These are phyloP conservation scores for Spergularia marina DNA, from an alignment of 148 eudicot species.

Conservation along the genomic window DNA sequence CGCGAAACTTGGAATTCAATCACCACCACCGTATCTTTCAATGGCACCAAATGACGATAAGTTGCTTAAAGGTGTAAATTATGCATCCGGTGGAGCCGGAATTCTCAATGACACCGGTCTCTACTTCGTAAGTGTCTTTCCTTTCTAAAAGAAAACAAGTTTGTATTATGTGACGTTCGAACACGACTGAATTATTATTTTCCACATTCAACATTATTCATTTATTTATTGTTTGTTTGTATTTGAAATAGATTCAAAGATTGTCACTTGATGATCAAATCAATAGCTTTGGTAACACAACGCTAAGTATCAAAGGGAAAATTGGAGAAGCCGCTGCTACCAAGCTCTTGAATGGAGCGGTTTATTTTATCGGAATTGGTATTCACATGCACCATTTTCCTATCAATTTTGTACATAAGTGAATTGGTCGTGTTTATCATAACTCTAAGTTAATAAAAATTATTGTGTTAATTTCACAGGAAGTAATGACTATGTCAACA, in stretches of 20 bases:
- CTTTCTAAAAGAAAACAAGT: too few relatives aligned
- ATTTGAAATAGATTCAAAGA: conserved; percentile 53
- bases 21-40: conserved; percentile 86
- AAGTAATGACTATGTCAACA: conserved; percentile 92
- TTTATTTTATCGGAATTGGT: conserved; percentile 81
- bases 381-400: too few relatives aligned
- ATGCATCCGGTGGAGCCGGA: conserved; percentile 97
- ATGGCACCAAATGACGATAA: conserved; percentile 53
- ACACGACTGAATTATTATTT: too few relatives aligned
- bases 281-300: conserved; percentile 54
- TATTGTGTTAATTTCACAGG: conserved; percentile 36
- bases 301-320: conserved; percentile 51
- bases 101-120: conserved; percentile 90
- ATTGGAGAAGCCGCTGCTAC: conserved; percentile 60
- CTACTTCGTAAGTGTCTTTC: conserved; percentile 54
- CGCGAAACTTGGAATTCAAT: conserved; percentile 62
- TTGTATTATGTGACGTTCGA: not conserved
- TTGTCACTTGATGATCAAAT: conserved; percentile 85
- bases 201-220: too few relatives aligned
- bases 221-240: too few relatives aligned
- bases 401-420: too few relatives aligned
- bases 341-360: conserved; percentile 56
- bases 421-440: too few relatives aligned
- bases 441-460: too few relatives aligned
- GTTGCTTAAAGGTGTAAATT: conserved; percentile 78